These are phyloP conservation scores for Trypanosoma melophagium DNA, from an alignment of 208 protist species.

Conservation along the genomic window DNA sequence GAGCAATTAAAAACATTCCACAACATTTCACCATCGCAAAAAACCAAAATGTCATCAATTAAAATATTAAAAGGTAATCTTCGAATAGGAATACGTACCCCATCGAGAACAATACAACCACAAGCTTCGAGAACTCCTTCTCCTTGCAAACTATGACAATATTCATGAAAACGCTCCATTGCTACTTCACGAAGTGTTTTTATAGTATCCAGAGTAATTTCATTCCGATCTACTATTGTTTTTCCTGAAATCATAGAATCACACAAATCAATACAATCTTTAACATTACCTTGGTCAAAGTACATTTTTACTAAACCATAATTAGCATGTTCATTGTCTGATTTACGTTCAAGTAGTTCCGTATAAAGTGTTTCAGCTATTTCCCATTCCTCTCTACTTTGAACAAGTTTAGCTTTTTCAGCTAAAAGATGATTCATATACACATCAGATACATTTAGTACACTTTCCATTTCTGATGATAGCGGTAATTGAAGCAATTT, in stretches of 20 bases:
- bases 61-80: slow-evolving; percentile 43
- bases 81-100: slow-evolving; percentile 28
- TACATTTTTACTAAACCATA: slow-evolving; percentile 21
- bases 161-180: slow-evolving; percentile 16
- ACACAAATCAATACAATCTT: slow-evolving; percentile 24
- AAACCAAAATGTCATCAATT: slow-evolving; percentile 32
- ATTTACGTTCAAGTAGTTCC: slow-evolving; percentile 11
- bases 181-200: slow-evolving; percentile 10
- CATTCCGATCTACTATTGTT: slow-evolving; percentile 21
- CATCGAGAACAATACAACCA: slow-evolving; percentile 27
- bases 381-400: slow-evolving; percentile 5
- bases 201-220: slow-evolving; percentile 14
- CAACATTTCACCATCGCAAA: slow-evolving; percentile 31
- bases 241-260: slow-evolving; percentile 26
- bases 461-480: neutral
- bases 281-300: slow-evolving; percentile 22
- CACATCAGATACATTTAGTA: slow-evolving; percentile 27
- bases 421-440: slow-evolving; percentile 23
- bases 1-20: slow-evolving; percentile 34
- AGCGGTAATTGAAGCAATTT: slow-evolving; percentile 14
- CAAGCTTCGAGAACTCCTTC: slow-evolving; percentile 21
- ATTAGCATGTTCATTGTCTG: slow-evolving; percentile 18
- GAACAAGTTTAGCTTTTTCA: slow-evolving; percentile 26
- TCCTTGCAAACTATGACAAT: slow-evolving; percentile 9
- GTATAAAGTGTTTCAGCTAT: slow-evolving; percentile 15